phyloP scores from a whole-genome alignment of 768 basidiomycete genomes.

The Auricularia cornea region DNA sequence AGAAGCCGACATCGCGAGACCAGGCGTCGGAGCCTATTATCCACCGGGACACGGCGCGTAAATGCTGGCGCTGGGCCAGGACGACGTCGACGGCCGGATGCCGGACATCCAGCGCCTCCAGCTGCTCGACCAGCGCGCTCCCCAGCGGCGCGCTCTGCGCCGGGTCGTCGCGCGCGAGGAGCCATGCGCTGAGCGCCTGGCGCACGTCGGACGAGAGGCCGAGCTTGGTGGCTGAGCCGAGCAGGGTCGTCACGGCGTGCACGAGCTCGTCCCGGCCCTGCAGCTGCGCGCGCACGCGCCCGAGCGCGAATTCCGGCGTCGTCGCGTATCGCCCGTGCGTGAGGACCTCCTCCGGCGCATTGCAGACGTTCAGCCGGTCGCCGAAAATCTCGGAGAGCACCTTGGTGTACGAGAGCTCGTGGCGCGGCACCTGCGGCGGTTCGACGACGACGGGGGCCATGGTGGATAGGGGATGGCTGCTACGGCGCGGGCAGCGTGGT shows the following conservation, averaged over 20 bases:
- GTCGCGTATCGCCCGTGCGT: conserved; percentile 71
- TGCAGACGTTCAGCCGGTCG: conserved; percentile 73
- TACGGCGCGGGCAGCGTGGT: background rate
- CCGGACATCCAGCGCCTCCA: conserved; percentile 32
- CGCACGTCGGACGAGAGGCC: conserved; percentile 51
- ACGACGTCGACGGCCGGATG: conserved; percentile 46
- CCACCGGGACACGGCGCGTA: conserved; percentile 75
- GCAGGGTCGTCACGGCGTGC: conserved; percentile 51
- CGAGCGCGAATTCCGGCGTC: conserved; percentile 90
- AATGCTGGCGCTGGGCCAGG: conserved; percentile 43
- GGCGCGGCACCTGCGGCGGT: conserved; percentile 68
- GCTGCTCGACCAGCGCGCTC: conserved; percentile 42
- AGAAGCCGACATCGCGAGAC: conserved; percentile 94
- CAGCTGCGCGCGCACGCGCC: conserved; percentile 76
- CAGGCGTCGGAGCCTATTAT: conserved; percentile 98
- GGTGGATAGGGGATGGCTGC: background rate
- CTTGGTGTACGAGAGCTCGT: conserved; percentile 87
- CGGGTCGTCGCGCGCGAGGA: conserved; percentile 63
- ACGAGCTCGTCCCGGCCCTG: conserved; percentile 67
- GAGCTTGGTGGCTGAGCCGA: conserved; percentile 38
- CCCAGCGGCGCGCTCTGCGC: conserved; percentile 52
- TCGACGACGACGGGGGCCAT: conserved; percentile 14
- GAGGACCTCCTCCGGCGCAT: conserved; percentile 66
- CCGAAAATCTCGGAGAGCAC: conserved; percentile 76
- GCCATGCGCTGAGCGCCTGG: conserved; percentile 69